phyloP scores from a whole-genome alignment of 805 yeast species.

The Saccharomyces mikatae region DNA sequence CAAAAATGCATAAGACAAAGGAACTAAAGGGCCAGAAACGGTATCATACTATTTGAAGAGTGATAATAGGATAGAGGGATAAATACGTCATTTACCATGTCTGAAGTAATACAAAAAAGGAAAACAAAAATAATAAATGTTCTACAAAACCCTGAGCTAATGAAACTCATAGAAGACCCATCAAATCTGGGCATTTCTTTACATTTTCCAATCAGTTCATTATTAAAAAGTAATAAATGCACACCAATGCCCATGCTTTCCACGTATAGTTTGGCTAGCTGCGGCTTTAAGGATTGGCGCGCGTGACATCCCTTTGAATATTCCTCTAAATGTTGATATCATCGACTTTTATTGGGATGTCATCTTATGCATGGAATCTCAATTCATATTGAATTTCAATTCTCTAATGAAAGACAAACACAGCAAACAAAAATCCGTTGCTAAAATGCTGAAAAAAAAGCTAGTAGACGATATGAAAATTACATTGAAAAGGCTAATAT shows the following conservation, averaged over 20 bases:
- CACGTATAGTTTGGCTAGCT: conserved; percentile 14
- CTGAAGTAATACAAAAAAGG: neutral
- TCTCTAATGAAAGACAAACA: neutral
- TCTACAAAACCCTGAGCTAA: neutral
- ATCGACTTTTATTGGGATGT: conserved; percentile 28
- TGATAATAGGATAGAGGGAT: neutral
- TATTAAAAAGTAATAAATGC: conserved; percentile 14
- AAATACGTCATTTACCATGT: neutral
- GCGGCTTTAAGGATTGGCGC: conserved; percentile 26
- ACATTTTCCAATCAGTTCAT: conserved; percentile 16
- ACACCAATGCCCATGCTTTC: conserved; percentile 5
- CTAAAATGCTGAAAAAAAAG: neutral
- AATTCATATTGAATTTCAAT: conserved; percentile 12
- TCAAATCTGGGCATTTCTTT: conserved; percentile 14
- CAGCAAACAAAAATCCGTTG: neutral
- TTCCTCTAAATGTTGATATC: neutral
- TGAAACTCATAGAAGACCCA: conserved; percentile 3
- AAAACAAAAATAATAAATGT: neutral
- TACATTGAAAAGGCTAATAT: neutral
- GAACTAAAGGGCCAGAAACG: neutral
- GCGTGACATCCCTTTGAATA: conserved; percentile 24
- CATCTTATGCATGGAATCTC: conserved; percentile 22
- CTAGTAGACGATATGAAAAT: neutral
- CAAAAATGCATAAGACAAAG: neutral
- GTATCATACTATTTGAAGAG: neutral